Conservation (phyloP, 208 protist genomes). For the Wallacemonas sp. region DNA sequence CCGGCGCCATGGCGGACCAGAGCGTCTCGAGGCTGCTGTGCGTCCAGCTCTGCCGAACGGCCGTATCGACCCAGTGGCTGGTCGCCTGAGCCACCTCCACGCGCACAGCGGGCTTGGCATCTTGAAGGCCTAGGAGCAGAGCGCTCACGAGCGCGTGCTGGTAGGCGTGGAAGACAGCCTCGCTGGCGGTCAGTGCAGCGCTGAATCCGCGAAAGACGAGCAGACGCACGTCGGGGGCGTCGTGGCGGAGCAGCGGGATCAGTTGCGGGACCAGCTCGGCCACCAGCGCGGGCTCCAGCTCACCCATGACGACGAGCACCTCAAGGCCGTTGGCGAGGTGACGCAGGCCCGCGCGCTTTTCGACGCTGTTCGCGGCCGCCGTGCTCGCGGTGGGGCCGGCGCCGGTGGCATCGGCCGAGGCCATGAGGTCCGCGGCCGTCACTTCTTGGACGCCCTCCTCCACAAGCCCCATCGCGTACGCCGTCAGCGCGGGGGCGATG, state of each 20-base stretch:
- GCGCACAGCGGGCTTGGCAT: slow-evolving; percentile 52
- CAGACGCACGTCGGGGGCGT: slow-evolving; percentile 47
- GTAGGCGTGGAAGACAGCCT: slow-evolving; percentile 38
- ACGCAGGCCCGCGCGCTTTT: slow-evolving; percentile 19
- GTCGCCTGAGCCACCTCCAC: slow-evolving; percentile 46
- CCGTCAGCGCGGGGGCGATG: slow-evolving; percentile 49
- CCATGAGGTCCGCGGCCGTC: slow-evolving; percentile 18
- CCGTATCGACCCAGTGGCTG: slow-evolving; percentile 22
- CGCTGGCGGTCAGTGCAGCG: slow-evolving; percentile 40
- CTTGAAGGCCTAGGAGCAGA: slow-evolving; percentile 43
- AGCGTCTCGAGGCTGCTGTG: slow-evolving; percentile 26
- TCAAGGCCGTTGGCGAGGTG: slow-evolving; percentile 42
- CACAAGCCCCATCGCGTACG: slow-evolving; percentile 37
- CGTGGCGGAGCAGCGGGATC: slow-evolving; percentile 44
- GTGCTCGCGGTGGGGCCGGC: not conserved
- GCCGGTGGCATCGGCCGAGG: not conserved
- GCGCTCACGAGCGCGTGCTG: slow-evolving; percentile 17
- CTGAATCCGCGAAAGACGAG: slow-evolving; percentile 58
- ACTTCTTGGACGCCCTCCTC: slow-evolving; percentile 43
- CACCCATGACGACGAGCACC: slow-evolving; percentile 48
- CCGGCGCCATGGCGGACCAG: slow-evolving; percentile 36
- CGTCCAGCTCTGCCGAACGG: not conserved
- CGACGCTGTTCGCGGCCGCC: not conserved
- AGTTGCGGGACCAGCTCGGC: slow-evolving; percentile 40
- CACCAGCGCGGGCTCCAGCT: slow-evolving; percentile 49